These are phyloP conservation scores for Cyberlindnera xylosilytica DNA, from an alignment of 805 yeast genomes.

Conservation along the genomic window DNA sequence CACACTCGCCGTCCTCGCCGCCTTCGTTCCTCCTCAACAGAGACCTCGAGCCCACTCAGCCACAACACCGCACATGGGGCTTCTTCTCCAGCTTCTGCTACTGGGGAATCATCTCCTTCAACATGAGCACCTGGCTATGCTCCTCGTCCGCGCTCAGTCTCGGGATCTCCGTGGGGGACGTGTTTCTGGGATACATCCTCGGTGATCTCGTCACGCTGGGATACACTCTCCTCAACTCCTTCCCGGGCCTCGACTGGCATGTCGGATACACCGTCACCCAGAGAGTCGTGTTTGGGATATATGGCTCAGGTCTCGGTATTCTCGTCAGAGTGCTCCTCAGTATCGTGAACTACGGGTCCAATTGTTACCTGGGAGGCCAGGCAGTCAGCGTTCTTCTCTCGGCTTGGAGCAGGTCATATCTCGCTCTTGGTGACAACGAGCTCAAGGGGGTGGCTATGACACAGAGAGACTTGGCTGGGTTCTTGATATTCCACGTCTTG, in stretches of 20 bases:
- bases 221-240: slow-evolving; percentile 44
- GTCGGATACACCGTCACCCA: slow-evolving; percentile 46
- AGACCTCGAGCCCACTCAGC: slow-evolving; percentile 16
- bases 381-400: slow-evolving; percentile 37
- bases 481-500: slow-evolving; percentile 41
- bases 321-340: slow-evolving; percentile 40
- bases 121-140: slow-evolving; percentile 44
- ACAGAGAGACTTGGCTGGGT: slow-evolving; percentile 37
- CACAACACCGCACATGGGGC: slow-evolving; percentile 35
- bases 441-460: slow-evolving; percentile 3
- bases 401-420: slow-evolving; percentile 38
- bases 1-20: background rate
- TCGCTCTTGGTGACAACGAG: slow-evolving; percentile 1
- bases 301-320: slow-evolving; percentile 41
- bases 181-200: slow-evolving; percentile 40
- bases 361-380: slow-evolving; percentile 44
- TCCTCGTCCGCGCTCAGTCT: slow-evolving; percentile 42
- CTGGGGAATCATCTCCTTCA: slow-evolving; percentile 44
- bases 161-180: slow-evolving; percentile 44
- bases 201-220: slow-evolving; percentile 44
- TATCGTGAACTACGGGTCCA: slow-evolving; percentile 46
- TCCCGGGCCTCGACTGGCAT: slow-evolving; percentile 48
- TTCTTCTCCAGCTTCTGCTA: slow-evolving; percentile 39
- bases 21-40: slow-evolving; percentile 10
- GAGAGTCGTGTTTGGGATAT: slow-evolving; percentile 45